Evolutionary conservation across 176 grass and related monocot genomes (phyloP), one percentile per base, ranked within the genome.

Genomic region (Phragmites australis): DNA sequence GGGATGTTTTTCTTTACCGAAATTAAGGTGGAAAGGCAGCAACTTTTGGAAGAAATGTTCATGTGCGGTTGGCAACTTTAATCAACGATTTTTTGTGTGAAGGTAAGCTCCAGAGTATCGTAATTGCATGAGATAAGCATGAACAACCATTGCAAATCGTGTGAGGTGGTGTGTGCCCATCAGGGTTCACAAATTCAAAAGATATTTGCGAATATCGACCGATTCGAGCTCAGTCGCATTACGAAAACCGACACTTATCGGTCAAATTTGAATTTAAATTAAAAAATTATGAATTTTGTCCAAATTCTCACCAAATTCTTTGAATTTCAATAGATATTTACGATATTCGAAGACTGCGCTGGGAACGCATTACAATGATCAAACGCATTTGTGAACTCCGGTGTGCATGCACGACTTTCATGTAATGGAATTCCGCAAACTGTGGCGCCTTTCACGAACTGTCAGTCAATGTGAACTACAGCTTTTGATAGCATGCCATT

Each of bases 11-110:
- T 12, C 29, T 64, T 67, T 52, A 32, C 68, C 57, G n/a, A 18
- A 58, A 55, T 85, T 65, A 71, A 60, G 60, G 68, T 84, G 39
- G 10, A 68, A 68, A 69, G 34, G 34, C 51, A 68, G 22, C 30
- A 50, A 9, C 49, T 84, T 58, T 75, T 29, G 14, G 9, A 31
- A 45, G 25, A n/a, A 6, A 65, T 49, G 16, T 50, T 58, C 60
- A 34, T 16, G 42, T 84, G 30, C 29, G 30, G 54, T 74, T 60
- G 22, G 26, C 37, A 67, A 49, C 21, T 55, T 78, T 65, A 54
- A 59, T 19, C 34, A 60, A 10, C 23, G n/a, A 67, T 50, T 52
- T 5, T 76, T 11, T 49, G 9, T 68, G 58, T 70, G 12, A 19
- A 76, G 25, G n/a, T 8, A 37, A 54, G 29, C 52, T 75, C 9